Base-by-base conservation (phyloP, 2,329 filamentous ascomycete genomes). In the Fusarium bulbicola region DNA sequence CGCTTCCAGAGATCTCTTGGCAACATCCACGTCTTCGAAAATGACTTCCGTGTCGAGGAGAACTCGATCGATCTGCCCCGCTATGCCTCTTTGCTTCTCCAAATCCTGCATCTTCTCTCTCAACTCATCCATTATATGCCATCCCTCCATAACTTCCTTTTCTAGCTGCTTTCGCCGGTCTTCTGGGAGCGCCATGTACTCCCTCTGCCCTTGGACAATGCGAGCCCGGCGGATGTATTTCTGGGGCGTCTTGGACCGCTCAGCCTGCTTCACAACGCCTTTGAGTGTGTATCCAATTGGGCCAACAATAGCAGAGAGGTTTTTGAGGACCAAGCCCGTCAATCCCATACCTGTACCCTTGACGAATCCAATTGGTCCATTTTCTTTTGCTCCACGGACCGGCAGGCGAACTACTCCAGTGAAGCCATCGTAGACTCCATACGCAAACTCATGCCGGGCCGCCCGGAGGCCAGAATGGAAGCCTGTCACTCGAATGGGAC, bases 381-480 rank as follows among this genome's bases (percentile, higher is more conserved):
- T 81, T n/a, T 88, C 82, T 61, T 85, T 86, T 6, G 89, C 90
- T 0, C 89, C 90, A 1, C 85, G 85, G 46, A 87, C 81, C 0
- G 91, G 91, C 21, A 92, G 87, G 5, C 84, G 84, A 21, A 92
- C 86, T 0, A 93, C 79, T 1, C 91, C 91, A 0, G 89, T 90
- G 54, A 90, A 85, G 18, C 89, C 91, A 74, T 93, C 91, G 75
- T 89, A 92, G 18, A 93, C 81, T 8, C 91, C 91, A 66, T 89
- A 90, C 1, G 86, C 80, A 36, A 93, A 87, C 78, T 92, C 91
- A 66, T 87, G 82, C 11, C 89, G 84, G 1, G 90, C 90, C 0
- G 91, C 91, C 42, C 85, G 85, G 15, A 91, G 82, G 2, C 91
- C 92, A 5, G 90, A 92, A 56, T 86, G 84, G 64, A 93, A 86